A percentile compares a stretch with the other conserved stretches of the same genome.
These are phyloP conservation scores for Rasamsonia emersonii DNA, from an alignment of 2,329 filamentous ascomycete species.

Conservation along the genomic window DNA sequence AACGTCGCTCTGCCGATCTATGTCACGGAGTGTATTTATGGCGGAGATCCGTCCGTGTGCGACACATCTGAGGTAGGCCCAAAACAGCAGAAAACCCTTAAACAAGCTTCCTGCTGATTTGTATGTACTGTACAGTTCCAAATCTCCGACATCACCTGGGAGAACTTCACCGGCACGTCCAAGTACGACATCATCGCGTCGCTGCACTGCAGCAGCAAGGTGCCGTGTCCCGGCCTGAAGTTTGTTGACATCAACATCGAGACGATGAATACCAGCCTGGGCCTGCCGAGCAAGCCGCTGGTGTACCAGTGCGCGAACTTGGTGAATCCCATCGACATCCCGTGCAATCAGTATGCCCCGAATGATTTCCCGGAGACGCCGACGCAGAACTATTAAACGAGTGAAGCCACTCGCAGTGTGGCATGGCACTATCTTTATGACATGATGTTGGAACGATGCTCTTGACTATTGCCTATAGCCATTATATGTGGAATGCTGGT, in stretches of 20 bases:
- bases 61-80: no score
- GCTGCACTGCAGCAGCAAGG: slow-evolving; percentile 36
- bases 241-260: slow-evolving; percentile 42
- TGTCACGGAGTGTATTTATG: slow-evolving; percentile 21
- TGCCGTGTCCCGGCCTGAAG: slow-evolving; percentile 38
- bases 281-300: slow-evolving; percentile 29
- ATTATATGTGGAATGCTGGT: no score
- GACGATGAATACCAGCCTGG: slow-evolving; percentile 26
- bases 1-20: slow-evolving; percentile 18
- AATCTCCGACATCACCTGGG: slow-evolving; percentile 41
- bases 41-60: slow-evolving; percentile 19
- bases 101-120: no score
- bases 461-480: no score
- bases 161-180: slow-evolving; percentile 43
- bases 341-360: slow-evolving; percentile 19
- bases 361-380: slow-evolving; percentile 11
- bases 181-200: slow-evolving; percentile 42
- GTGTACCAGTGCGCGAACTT: slow-evolving; percentile 38
- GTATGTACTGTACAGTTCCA: no score
- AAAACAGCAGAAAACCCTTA: no score
- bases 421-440: no score
- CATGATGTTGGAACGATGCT: no score
- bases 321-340: slow-evolving; percentile 15
- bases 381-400: no score
- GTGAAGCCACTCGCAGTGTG: no score